Conservation (phyloP, 257 asterid species). For the Solanum piurae region DNA sequence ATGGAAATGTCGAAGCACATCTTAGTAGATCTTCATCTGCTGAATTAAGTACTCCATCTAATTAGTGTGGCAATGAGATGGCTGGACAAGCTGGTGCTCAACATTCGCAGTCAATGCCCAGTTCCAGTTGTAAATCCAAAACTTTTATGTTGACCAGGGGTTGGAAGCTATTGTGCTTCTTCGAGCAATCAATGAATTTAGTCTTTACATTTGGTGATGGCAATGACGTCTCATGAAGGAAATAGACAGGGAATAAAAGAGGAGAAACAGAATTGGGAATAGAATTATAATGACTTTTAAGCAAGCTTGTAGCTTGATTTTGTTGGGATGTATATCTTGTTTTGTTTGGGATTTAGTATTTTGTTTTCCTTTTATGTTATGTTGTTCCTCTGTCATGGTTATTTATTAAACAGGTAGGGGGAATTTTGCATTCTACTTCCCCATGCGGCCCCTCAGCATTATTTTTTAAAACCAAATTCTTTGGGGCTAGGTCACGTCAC, state of each 20-base stretch:
- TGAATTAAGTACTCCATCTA: conserved; percentile 13
- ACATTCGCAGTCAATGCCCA: neutral
- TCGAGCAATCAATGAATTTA: conserved; percentile 14
- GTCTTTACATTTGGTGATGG: neutral
- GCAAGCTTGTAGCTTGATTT: conserved; percentile 6
- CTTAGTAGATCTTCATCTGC: conserved; percentile 22
- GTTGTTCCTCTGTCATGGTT: neutral
- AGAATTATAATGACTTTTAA: conserved; percentile 5
- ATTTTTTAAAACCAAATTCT: neutral
- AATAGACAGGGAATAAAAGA: neutral
- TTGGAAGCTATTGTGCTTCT: neutral
- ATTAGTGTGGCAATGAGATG: neutral
- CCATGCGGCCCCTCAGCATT: neutral
- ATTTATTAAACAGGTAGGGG: neutral
- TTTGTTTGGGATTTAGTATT: conserved; percentile 7
- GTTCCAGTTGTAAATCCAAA: neutral
- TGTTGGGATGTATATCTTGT: conserved; percentile 10
- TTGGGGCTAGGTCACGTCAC: neutral
- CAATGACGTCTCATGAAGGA: conserved; percentile 8
- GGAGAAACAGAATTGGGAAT: neutral
- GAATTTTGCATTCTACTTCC: conserved; percentile 13
- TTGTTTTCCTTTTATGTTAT: neutral
- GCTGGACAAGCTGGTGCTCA: neutral
- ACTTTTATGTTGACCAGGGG: neutral
- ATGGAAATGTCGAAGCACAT: conserved; percentile 1